Evolutionary conservation across 495 filamentous ascomycete species (phyloP), one percentile per base, ranked within the genome.

Genomic region (Penicillium subrubescens): DNA sequence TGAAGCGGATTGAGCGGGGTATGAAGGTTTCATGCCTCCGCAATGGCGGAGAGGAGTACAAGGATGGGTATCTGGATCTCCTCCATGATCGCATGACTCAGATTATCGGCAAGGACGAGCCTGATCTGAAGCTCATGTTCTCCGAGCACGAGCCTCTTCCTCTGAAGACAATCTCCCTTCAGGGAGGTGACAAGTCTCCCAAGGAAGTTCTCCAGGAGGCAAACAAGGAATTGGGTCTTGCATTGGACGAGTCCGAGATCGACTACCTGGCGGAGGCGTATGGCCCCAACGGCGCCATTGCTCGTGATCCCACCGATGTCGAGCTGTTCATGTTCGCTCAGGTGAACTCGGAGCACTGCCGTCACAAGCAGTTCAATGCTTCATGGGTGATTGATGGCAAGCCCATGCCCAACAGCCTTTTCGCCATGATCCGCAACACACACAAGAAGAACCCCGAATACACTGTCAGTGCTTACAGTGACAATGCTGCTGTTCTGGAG

Each of bases 291-390:
- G 89, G 89, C 15, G 82, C 79, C 48, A 87, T 84, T 71, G 89
- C 76, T 60, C 86, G 87, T 57, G 86, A 88, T 54, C 94, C 93
- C 0, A 89, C 89, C 50, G 95, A 99, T 77, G 90, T 97, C 57
- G 95, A 99, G 78, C 84, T 98, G 15, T 98, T 97, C 83, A 98
- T 98, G 96, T 99, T 98, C 75, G 94, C 94, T 31, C 95, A 99
- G 77, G 94, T 99, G 66, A 84, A 84, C 74, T 85, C 82, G 7
- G 83, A 84, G 60, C 81, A 85, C 69, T 89, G 87, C 68, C 80
- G 88, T 56, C 88, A 90, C 69, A 89, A 89, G 77, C 91, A 95
- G 67, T 99, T 99, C 84, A 99, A 99, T 73, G 93, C 96, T 17
- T 90, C 90, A 21, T 99, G 93, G 92, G 94, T 90, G n/a, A 97